Base-by-base conservation (phyloP, 1,139 yeast genomes). In the Sugiyamaella sp. region DNA sequence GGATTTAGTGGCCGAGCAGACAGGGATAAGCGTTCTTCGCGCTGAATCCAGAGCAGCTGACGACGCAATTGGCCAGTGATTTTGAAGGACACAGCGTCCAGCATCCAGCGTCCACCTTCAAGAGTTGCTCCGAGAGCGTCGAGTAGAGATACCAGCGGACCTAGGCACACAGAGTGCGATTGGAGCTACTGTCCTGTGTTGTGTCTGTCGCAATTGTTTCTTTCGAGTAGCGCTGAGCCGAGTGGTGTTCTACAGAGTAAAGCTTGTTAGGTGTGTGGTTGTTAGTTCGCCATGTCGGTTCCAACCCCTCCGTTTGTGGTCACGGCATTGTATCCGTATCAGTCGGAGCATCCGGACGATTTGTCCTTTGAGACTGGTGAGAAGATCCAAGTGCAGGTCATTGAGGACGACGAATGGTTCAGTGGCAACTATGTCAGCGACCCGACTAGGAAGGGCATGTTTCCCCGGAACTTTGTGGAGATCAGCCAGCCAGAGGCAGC, bases 391-490 rank as follows among this genome's bases (percentile, higher is more conserved):
- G 97, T 93, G 19, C 81, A 84, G 2, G 81, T 80, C 25, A 76
- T 87, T 56, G 96, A 89, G 64, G 97, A 90, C 66, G 95, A 82
- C 6, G 97, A 91, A 60, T 93, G 99, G 99, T 86, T 80, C 66
- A 75, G 80, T 41, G 99, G 99, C 1, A 74, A 77, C 12, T 85
- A 78, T 62, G 73, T 72, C 17, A 82, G 79, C 46, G 63, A 63
- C 25, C 58, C 65, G 2, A 80, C 80, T 9, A 71, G 74, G 53
- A 69, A 79, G 35, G 99, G 99, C 6, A 85, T 91, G 75, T 93
- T 93, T 63, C 99, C 99, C 5, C 83, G 81, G 68, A 85, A 83
- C 67, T 93, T 89, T 73, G 98, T 93, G 3, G 82, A 82, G 57
- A 54, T 73, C 4, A 46, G 60, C 29, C 21, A 17, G n/a, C n/a